Percentiles rank a stretch among this genome's conserved stretches.
These are phyloP conservation scores for Calonectria hongkongensis DNA, from an alignment of 2,329 filamentous ascomycete species.

Conservation along the genomic window DNA sequence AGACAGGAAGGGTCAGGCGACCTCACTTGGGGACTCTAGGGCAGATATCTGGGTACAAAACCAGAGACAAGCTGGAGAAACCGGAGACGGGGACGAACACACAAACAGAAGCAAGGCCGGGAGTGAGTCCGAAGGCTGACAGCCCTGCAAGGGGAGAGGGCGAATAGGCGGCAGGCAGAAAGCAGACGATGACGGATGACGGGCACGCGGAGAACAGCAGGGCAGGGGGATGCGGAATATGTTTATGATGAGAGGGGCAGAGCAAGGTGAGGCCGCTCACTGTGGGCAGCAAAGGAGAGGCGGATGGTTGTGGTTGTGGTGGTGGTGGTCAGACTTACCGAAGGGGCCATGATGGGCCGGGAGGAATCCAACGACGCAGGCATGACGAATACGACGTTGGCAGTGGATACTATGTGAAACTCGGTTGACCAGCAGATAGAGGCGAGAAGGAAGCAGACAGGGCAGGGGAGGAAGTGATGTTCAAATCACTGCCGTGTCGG, in stretches of 20 bases:
- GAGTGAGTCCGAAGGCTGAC: constrained; percentile 18
- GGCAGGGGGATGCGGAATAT: not conserved
- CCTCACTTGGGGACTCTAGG: not conserved
- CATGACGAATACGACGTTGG: constrained; percentile 63
- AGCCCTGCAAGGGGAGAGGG: constrained; percentile 15
- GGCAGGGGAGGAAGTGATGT: constrained; percentile 24
- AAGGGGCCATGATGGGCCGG: constrained; percentile 78
- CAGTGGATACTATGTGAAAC: constrained; percentile 43
- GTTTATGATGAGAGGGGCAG: constrained; percentile 20
- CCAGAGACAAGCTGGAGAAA: constrained; percentile 8
- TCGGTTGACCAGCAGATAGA: constrained; percentile 30
- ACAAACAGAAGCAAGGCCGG: constrained; percentile 29
- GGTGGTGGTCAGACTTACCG: constrained; percentile 67
- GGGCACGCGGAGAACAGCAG: constrained; percentile 29
- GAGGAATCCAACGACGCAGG: constrained; percentile 76
- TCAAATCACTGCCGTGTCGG: constrained; percentile 6
- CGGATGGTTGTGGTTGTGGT: constrained; percentile 20
- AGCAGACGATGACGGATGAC: constrained; percentile 8
- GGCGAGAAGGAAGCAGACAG: constrained; percentile 26
- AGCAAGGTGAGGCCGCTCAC: constrained; percentile 4
- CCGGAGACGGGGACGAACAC: constrained; percentile 17
- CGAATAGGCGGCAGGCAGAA: constrained; percentile 16
- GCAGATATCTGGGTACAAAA: constrained; percentile 16
- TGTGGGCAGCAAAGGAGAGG: constrained; percentile 5
- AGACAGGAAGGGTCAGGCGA: constrained; percentile 16